Base-by-base conservation (phyloP, 1,284 basidiomycete species). In the Kwoniella shivajii region DNA sequence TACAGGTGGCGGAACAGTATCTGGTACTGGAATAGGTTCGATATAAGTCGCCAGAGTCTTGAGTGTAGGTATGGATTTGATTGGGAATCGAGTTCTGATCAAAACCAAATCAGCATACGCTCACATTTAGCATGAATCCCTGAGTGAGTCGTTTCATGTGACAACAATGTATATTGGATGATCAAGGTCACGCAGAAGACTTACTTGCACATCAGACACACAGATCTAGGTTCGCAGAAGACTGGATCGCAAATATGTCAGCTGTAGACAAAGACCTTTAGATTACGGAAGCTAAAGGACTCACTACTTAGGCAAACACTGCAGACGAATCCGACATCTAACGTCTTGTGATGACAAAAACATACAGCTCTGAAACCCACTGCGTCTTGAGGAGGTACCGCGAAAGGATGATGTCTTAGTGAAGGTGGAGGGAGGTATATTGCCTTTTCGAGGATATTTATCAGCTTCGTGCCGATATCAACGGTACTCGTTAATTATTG, bases 281-380 rank as follows among this genome's bases (percentile, higher is more conserved):
- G 14, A 37, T 38, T 5, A 22, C 6, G 4, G 20, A 31, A 27
- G 11, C 6, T 26, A 26, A 20, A 51, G 22, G 39, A 84, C 88
- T 61, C 68, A 95, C 92, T 96, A 44, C 90, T 94, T 39, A 97
- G 79, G 73, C 93, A 97, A 33, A 97, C 92, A 18, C 92, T 95
- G 77, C 96, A 99, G 24, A 99, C 93, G 69, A 95, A 99, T 34
- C 94, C 96, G 50, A 99, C 85, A 71, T 99, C 95, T 36, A 99
- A 86, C 44, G 97, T 95, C 51, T 88, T 87, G 71, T 97, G 93
- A 78, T 99, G 96, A 77, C 96, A 99, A 80, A 99, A 99, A 76
- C 96, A 99, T 6, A 94, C 94, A 0, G 96, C 96, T 27, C 96
- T 84, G 73, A 99, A 95, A 74, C 99, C 96, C 57, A 98, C 88